A percentile compares a stretch with the other conserved stretches of the same genome.
Conservation (phyloP, 805 yeast species). For the Yueomyces sinensis region DNA sequence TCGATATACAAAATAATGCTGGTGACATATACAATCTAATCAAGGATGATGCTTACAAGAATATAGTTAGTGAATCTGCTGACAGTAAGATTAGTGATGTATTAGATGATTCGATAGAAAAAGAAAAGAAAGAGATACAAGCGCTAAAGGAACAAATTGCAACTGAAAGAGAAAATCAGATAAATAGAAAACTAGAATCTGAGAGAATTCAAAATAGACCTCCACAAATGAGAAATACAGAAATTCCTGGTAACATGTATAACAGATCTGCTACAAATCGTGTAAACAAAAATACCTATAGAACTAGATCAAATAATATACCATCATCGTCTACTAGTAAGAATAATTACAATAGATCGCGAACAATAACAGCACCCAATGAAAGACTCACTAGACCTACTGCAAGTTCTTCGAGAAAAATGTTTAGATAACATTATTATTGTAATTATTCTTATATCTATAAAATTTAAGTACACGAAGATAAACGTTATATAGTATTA, state of each 20-base stretch:
- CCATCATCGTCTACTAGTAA: too few relatives aligned
- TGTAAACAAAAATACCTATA: background rate
- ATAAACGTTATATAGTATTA: too few relatives aligned
- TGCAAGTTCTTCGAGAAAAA: constrained; percentile 14
- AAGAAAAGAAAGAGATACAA: constrained; percentile 9
- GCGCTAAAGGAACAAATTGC: constrained; percentile 8
- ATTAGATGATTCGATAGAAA: constrained; percentile 4
- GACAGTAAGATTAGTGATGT: constrained; percentile 6
- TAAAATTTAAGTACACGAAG: too few relatives aligned
- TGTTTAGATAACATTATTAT: constrained; percentile 9
- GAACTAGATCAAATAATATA: too few relatives aligned
- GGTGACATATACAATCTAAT: constrained; percentile 38
- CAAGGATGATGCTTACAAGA: constrained; percentile 29
- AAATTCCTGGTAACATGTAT: too few relatives aligned
- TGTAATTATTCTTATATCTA: background rate
- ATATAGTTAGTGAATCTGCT: constrained; percentile 5
- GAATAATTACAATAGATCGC: too few relatives aligned
- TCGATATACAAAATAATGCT: constrained; percentile 48
- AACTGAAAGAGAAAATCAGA: constrained; percentile 4
- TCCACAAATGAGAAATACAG: too few relatives aligned
- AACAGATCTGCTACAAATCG: too few relatives aligned
- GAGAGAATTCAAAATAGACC: too few relatives aligned
- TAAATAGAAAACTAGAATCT: too few relatives aligned
- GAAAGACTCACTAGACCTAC: constrained; percentile 13
- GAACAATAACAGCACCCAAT: constrained; percentile 2